Evolutionary conservation across 116 monocot species (phyloP).

Genomic region (Dioscorea cayenensis): DNA sequence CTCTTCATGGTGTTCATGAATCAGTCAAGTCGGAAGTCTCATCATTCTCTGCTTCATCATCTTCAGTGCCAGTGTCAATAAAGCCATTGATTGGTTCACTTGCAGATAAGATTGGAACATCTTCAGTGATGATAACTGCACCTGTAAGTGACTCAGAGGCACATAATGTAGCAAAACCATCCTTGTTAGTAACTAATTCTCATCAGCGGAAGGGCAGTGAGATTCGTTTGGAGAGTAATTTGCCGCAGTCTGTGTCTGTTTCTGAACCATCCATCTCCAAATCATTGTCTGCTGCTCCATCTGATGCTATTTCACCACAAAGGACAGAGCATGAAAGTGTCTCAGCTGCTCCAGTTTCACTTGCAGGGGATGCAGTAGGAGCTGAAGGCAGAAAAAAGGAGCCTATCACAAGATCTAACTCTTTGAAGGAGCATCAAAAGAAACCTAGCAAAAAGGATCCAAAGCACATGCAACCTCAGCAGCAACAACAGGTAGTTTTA

Average conservation of each 20-base stretch:
- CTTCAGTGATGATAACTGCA: constrained; percentile 34
- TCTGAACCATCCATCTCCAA: neutral
- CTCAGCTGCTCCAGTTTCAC: constrained; percentile 6
- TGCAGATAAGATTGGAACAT: constrained; percentile 16
- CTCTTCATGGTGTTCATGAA: constrained; percentile 23
- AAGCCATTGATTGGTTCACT: constrained; percentile 12
- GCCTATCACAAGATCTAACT: constrained; percentile 22
- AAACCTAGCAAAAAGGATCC: constrained; percentile 28
- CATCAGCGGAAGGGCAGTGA: constrained; percentile 16
- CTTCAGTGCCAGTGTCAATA: constrained; percentile 21
- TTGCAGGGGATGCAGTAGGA: constrained; percentile 14
- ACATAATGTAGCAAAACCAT: no score
- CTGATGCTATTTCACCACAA: neutral
- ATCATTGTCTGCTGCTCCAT: neutral
- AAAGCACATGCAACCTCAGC: constrained; percentile 22
- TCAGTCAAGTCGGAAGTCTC: constrained; percentile 16
- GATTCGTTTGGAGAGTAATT: constrained; percentile 6
- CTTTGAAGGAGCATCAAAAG: constrained; percentile 29
- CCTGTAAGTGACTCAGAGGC: constrained; percentile 4
- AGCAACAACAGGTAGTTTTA: constrained; percentile 15
- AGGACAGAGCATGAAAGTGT: neutral
- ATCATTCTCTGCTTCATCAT: constrained; percentile 15
- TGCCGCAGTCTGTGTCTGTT: constrained; percentile 2
- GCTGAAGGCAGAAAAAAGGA: constrained; percentile 27
- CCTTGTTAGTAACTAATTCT: neutral